Evolutionary conservation across 306 rosid genomes (phyloP).

Genomic region (Prunus dulcis): DNA sequence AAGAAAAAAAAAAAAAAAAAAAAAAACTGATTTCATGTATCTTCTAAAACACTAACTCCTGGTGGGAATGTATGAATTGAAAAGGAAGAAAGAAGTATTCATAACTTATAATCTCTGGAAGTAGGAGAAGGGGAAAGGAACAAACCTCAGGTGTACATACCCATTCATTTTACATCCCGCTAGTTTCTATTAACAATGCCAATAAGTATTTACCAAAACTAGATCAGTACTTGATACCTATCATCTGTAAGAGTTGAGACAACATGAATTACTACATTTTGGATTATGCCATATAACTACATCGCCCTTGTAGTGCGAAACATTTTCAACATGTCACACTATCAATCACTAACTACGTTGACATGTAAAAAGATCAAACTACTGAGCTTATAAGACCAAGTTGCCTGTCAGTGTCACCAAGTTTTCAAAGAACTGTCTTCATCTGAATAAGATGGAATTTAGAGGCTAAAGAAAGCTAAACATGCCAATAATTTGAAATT

Average conservation of each 20-base stretch:
- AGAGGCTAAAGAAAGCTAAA: neutral
- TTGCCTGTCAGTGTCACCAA: neutral
- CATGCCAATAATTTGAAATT: neutral
- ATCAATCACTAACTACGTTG: neutral
- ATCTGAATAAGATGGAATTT: neutral
- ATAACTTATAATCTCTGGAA: neutral
- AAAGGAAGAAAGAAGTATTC: neutral
- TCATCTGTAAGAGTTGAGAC: conserved; percentile 31
- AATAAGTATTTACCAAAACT: conserved; percentile 15
- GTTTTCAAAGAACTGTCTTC: neutral
- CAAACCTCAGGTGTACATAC: conserved; percentile 15
- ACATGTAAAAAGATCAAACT: neutral
- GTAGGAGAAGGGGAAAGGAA: conserved; percentile 13
- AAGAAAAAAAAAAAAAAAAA: neutral
- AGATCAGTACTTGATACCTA: conserved; percentile 16
- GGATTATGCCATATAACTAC: conserved; percentile 3
- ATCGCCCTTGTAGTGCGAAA: neutral
- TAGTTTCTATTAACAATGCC: conserved; percentile 13
- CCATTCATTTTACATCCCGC: conserved; percentile 11
- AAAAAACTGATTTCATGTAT: neutral
- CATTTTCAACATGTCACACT: neutral
- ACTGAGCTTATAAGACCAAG: neutral
- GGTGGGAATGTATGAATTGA: neutral
- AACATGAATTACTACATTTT: conserved; percentile 5
- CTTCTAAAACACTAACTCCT: neutral